Evolutionary conservation across 129 eudicot species (phyloP), one percentile per base, ranked within the genome.

Genomic region (Centrapalus pauciflorus): DNA sequence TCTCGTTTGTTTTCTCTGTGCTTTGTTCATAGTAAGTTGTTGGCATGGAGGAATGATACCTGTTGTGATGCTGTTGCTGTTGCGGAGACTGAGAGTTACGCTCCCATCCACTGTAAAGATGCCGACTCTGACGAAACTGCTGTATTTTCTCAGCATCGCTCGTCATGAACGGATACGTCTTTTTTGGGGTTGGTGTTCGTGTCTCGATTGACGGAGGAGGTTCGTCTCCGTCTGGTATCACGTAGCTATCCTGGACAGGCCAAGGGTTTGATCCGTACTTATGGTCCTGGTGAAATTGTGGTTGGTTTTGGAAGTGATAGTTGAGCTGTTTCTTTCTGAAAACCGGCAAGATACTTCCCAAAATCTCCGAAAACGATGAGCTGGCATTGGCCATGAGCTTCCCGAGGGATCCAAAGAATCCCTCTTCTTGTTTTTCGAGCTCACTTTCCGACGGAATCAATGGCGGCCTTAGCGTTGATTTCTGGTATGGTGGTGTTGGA

Each of bases 121-220:
- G 85, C 2, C 90, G 96, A 72, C 99, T 89, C 65, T 93, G 92
- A 27, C 83, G 77, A 45, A 93, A 90, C 60, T 88, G 93, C 58
- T 88, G 99, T 82, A 93, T 88, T 63, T 86, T 93, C n/a, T 93
- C 99, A 5, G 87, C 82, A 77, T 93, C 90, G 29, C 75, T 82
- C 32, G 99, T 75, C 99, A 93, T 93, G 72, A 93, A 93, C 0
- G 96, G 85, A 38, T 93, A 93, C 4, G 92, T 89, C 62, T 89
- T 93, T 28, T 81, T 79, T 1, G 96, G 96, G 46, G 96, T 93
- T 4, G 95, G 92, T 45, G 95, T 83, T 62, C 95, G 79, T 19
- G 96, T 81, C 35, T 93, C 99, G 7, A 93, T 78, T 1, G 96
- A 37, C 32, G 99, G 99, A 0, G 96, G 96, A 0, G 91, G 96